phyloP scores from a whole-genome alignment of 495 filamentous ascomycete genomes.

The Filosporella fistucella region DNA sequence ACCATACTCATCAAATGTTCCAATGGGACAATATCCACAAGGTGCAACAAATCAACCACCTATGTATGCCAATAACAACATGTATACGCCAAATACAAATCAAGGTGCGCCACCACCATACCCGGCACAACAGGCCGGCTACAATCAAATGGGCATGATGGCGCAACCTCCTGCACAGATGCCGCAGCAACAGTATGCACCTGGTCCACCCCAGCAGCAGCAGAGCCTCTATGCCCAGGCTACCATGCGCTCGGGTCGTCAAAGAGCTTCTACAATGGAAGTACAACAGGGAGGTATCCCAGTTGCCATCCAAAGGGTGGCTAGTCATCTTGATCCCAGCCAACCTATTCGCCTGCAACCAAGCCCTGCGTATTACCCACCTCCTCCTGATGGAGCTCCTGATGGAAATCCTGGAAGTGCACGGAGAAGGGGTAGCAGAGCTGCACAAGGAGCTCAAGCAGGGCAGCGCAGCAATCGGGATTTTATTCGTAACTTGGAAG shows the following conservation, averaged over 20 bases:
- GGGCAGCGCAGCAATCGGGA: constrained; percentile 62
- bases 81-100: constrained; percentile 66
- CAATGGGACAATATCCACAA: constrained; percentile 38
- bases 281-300: constrained; percentile 89
- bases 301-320: constrained; percentile 88
- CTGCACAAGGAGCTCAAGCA: constrained; percentile 51
- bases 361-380: constrained; percentile 95
- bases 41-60: constrained; percentile 42
- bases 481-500: constrained; percentile 91
- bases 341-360: constrained; percentile 93
- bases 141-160: constrained; percentile 72
- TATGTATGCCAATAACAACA: constrained; percentile 68
- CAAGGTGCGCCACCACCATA: constrained; percentile 79
- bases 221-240: constrained; percentile 82
- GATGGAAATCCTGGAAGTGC: constrained; percentile 58
- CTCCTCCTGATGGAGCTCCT: constrained; percentile 76
- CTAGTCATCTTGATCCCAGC: constrained; percentile 92
- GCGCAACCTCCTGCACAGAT: constrained; percentile 52
- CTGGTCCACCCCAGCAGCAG: constrained; percentile 27
- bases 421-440: constrained; percentile 72
- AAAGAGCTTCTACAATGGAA: constrained; percentile 94
- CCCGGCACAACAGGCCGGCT: constrained; percentile 55
- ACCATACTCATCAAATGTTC: constrained; percentile 19
- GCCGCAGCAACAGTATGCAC: constrained; percentile 60
- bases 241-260: constrained; percentile 73